A percentile compares a stretch with the other conserved stretches of the same genome.
phyloP scores from a whole-genome alignment of 2,329 filamentous ascomycete genomes.

The Pseudogymnoascus sp. region DNA sequence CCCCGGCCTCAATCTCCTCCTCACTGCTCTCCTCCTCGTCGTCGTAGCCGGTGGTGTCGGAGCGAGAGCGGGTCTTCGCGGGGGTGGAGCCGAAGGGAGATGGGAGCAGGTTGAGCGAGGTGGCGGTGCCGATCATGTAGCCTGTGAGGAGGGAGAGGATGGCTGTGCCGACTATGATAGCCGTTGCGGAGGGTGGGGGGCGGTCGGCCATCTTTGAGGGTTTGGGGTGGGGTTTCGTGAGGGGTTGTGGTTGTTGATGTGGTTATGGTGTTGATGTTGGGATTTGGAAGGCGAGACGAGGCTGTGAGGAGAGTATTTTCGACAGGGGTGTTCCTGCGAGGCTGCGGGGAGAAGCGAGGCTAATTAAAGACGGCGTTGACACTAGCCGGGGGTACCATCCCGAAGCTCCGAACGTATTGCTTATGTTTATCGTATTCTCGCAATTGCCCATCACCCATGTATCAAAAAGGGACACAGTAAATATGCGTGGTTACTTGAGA shows the following conservation, averaged over 20 bases:
- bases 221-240: neutral
- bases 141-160: slow-evolving; percentile 67
- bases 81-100: slow-evolving; percentile 32
- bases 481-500: neutral
- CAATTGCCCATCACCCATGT: neutral
- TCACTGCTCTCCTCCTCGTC: slow-evolving; percentile 62
- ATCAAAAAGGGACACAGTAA: neutral
- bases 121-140: slow-evolving; percentile 69
- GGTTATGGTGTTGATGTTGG: neutral
- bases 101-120: slow-evolving; percentile 65
- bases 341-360: neutral
- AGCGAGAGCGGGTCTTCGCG: slow-evolving; percentile 26
- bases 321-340: neutral
- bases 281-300: neutral
- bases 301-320: neutral
- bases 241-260: neutral
- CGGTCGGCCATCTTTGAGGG: neutral
- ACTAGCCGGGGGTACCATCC: neutral
- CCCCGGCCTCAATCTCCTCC: slow-evolving; percentile 55
- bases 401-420: neutral
- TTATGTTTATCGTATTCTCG: neutral
- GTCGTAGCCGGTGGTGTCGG: slow-evolving; percentile 43
- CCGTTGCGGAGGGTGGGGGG: slow-evolving; percentile 18
- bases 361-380: neutral
- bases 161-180: slow-evolving; percentile 63